Conservation (phyloP, 768 basidiomycete genomes). For the Scleroderma bovista region DNA sequence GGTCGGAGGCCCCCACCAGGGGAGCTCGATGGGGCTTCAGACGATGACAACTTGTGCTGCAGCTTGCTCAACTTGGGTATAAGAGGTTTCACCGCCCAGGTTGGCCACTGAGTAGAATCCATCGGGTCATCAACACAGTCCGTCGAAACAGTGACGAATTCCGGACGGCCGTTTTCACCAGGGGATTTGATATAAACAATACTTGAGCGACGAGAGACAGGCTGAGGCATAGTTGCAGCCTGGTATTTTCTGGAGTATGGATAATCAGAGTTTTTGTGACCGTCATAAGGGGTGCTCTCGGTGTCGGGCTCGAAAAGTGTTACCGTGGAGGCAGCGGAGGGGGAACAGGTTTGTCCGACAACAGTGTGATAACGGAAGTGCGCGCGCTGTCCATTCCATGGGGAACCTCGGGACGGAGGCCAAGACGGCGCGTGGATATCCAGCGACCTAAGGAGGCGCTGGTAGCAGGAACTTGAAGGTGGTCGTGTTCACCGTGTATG, state of each 20-base stretch:
- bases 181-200: conserved; percentile 59
- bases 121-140: conserved; percentile 10
- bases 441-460: conserved; percentile 26
- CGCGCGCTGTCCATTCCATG: conserved; percentile 45
- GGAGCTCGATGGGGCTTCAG: conserved; percentile 30
- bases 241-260: conserved; percentile 12
- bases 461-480: conserved; percentile 13
- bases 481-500: conserved; percentile 31
- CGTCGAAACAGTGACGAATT: not conserved
- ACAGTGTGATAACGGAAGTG: conserved; percentile 43
- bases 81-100: conserved; percentile 47
- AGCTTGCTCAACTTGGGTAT: conserved; percentile 44
- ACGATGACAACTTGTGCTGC: conserved; percentile 32
- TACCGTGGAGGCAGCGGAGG: conserved; percentile 57
- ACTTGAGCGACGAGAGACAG: conserved; percentile 44
- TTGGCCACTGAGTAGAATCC: conserved; percentile 37
- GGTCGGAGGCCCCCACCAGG: conserved; percentile 50
- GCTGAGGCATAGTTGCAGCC: conserved; percentile 16
- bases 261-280: conserved; percentile 12
- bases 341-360: conserved; percentile 27
- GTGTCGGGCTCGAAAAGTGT: conserved; percentile 55
- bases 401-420: conserved; percentile 48
- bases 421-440: conserved; percentile 39
- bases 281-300: conserved; percentile 62
- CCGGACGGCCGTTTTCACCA: conserved; percentile 32